Percentiles rank a stretch among this genome's conserved stretches.
phyloP scores from a whole-genome alignment of 2,329 filamentous ascomycete species.

The Aspergillus tanneri region DNA sequence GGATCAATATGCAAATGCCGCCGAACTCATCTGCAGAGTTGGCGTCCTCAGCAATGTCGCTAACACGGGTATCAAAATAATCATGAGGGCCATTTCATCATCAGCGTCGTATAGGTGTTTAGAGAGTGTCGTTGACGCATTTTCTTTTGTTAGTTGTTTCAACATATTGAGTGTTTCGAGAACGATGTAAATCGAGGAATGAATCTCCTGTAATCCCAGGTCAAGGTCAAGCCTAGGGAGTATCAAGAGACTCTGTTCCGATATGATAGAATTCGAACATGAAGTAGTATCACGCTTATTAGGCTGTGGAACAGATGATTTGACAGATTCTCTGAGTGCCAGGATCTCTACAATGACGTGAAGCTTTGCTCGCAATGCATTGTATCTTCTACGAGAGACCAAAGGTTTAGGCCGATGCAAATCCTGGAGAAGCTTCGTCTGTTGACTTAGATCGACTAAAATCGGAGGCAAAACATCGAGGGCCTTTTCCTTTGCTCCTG shows the following conservation, averaged over 20 bases:
- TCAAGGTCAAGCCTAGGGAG: neutral
- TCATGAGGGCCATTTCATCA: neutral
- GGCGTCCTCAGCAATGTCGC: neutral
- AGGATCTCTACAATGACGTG: slow-evolving; percentile 6
- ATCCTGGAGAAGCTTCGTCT: neutral
- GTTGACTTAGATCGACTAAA: neutral
- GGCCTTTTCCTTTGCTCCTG: neutral
- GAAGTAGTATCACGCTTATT: neutral
- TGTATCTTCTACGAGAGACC: neutral
- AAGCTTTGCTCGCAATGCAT: slow-evolving; percentile 4
- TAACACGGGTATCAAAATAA: neutral
- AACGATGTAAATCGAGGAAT: neutral
- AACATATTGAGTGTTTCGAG: neutral
- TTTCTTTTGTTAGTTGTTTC: neutral
- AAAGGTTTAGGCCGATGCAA: neutral
- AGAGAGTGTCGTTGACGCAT: neutral
- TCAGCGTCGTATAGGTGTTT: neutral
- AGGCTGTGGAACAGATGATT: neutral
- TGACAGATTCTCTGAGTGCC: neutral
- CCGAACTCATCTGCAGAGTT: no score
- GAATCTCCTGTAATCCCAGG: neutral
- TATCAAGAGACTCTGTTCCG: neutral
- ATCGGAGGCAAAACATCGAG: neutral
- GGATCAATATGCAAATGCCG: no score
- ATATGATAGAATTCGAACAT: neutral